These are phyloP conservation scores for Tephrocybe sp. DNA, from an alignment of 768 basidiomycete genomes.

Conservation along the genomic window DNA sequence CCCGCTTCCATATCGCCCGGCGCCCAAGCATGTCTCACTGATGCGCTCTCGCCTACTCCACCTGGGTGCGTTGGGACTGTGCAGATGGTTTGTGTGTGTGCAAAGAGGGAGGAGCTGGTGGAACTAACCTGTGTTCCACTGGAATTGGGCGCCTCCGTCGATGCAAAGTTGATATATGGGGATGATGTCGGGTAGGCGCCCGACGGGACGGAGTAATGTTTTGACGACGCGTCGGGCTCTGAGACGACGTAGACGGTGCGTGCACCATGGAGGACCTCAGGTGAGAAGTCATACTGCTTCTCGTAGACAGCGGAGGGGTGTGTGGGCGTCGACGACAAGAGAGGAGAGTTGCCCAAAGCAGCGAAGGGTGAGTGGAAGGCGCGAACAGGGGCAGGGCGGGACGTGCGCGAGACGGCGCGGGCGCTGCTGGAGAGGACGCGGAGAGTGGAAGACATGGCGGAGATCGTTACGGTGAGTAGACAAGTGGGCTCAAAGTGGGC, in stretches of 20 bases:
- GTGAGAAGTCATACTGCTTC: conserved; percentile 55
- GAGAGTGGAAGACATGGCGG: conserved; percentile 31
- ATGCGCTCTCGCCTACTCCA: conserved; percentile 50
- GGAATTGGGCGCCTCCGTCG: conserved; percentile 39
- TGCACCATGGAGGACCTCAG: conserved; percentile 50
- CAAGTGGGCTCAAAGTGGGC: conserved; percentile 4
- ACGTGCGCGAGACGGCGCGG: conserved; percentile 20
- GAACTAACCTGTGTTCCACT: conserved; percentile 39
- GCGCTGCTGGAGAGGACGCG: conserved; percentile 24
- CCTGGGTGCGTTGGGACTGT: conserved; percentile 38
- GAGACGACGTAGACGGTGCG: conserved; percentile 70
- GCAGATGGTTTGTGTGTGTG: conserved; percentile 44
- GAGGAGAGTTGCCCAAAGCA: conserved; percentile 42
- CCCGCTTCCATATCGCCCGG: conserved; percentile 50
- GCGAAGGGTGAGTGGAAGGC: conserved; percentile 68
- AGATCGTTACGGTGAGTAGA: conserved; percentile 8
- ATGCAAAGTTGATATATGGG: conserved; percentile 41
- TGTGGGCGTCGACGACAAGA: conserved; percentile 32
- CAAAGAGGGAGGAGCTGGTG: conserved; percentile 36
- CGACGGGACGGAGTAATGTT: conserved; percentile 67
- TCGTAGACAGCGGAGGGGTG: conserved; percentile 49
- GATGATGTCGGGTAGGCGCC: conserved; percentile 62
- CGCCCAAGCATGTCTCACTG: conserved; percentile 39
- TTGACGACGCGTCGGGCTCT: conserved; percentile 62
- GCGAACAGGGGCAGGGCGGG: conserved; percentile 33